Percentiles rank a stretch among this genome's conserved stretches.
Conservation (phyloP, 2,329 filamentous ascomycete genomes). For the Kalmusia sp. region DNA sequence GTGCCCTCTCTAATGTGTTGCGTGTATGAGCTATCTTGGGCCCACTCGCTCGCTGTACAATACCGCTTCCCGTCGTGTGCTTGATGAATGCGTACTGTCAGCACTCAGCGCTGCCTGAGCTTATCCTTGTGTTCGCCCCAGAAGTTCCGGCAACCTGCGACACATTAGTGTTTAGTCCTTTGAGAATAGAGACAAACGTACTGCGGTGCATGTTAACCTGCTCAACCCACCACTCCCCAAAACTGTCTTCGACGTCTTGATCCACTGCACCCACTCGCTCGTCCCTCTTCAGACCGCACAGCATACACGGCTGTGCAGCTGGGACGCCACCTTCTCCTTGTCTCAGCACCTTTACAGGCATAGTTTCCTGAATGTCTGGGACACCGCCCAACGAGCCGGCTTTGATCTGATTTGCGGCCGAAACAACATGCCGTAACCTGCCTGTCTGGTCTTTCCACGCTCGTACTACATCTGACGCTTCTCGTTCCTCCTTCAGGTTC, state of each 20-base stretch:
- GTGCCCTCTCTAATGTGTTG: no score
- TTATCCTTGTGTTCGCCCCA: conserved; percentile 79
- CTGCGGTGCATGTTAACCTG: conserved; percentile 71
- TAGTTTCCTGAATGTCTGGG: conserved; percentile 74
- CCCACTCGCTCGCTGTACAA: no score
- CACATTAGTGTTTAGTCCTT: conserved; percentile 8
- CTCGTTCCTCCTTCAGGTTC: conserved; percentile 81
- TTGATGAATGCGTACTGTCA: not conserved
- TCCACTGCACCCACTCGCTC: conserved; percentile 82
- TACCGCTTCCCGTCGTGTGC: not conserved
- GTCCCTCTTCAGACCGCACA: conserved; percentile 88
- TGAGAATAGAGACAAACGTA: conserved; percentile 17
- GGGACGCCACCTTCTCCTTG: conserved; percentile 71
- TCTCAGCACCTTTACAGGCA: conserved; percentile 70
- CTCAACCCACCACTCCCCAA: conserved; percentile 96
- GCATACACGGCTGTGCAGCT: conserved; percentile 76
- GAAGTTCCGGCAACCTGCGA: conserved; percentile 76
- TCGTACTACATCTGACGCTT: conserved; percentile 77
- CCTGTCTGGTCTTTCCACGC: conserved; percentile 80
- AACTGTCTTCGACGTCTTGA: conserved; percentile 81
- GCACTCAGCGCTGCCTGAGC: conserved; percentile 70
- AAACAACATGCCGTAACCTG: conserved; percentile 74
- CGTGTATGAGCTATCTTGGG: no score
- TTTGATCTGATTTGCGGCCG: conserved; percentile 64
- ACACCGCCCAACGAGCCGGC: conserved; percentile 56